Evolutionary conservation across 768 basidiomycete genomes (phyloP).

Genomic region (Rhizopogon vesiculosus): DNA sequence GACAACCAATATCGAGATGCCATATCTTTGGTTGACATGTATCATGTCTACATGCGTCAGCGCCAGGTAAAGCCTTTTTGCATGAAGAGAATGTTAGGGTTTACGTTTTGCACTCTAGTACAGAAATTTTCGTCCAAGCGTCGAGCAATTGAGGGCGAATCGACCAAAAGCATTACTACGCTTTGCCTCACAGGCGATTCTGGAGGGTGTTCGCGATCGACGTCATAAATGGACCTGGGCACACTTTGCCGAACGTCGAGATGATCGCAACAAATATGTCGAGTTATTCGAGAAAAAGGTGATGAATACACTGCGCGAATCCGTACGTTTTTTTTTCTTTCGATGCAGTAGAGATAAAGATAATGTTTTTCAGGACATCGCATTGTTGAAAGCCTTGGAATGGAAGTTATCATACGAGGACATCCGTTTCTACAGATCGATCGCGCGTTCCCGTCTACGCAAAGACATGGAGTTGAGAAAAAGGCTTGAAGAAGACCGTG

Average conservation of each 20-base stretch:
- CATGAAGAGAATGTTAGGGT: background rate
- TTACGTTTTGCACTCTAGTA: conserved; percentile 41
- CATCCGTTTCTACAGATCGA: conserved; percentile 94
- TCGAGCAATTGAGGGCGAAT: conserved; percentile 55
- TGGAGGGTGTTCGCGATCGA: conserved; percentile 79
- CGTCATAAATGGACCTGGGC: conserved; percentile 88
- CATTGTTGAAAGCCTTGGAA: conserved; percentile 63
- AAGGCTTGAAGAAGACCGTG: conserved; percentile 65
- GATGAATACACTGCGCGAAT: conserved; percentile 43
- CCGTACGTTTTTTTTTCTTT: conserved; percentile 37
- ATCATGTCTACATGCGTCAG: conserved; percentile 88
- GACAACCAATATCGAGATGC: conserved; percentile 92
- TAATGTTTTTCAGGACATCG: conserved; percentile 38
- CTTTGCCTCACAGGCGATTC: conserved; percentile 78
- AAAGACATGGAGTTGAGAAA: conserved; percentile 74
- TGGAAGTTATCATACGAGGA: conserved; percentile 88
- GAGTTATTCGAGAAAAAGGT: conserved; percentile 77
- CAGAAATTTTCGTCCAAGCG: conserved; percentile 69
- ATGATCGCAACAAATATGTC: conserved; percentile 84
- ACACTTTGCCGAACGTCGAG: conserved; percentile 82
- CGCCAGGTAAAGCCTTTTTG: conserved; percentile 50
- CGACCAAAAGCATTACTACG: conserved; percentile 62
- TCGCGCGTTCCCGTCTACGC: conserved; percentile 81
- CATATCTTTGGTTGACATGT: conserved; percentile 92
- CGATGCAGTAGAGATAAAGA: background rate